Evolutionary conservation across 768 basidiomycete species (phyloP).

Genomic region (Phanerochaete sordida): DNA sequence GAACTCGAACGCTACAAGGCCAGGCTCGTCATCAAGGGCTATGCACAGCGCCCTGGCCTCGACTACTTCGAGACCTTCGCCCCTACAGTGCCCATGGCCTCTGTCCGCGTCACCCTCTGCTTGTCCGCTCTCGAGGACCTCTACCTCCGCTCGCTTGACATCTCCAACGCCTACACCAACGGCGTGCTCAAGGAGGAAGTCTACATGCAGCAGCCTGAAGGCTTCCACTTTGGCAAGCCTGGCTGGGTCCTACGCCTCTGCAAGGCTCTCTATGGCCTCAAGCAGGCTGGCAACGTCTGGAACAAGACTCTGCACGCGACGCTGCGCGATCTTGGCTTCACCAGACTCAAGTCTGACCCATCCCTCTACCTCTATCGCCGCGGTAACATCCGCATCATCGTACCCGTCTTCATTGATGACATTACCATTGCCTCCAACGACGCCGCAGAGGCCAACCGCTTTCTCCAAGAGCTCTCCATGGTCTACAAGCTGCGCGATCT

Average conservation of each 20-base stretch:
- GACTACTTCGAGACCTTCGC: slow-evolving; percentile 38
- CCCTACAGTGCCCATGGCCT: slow-evolving; percentile 25
- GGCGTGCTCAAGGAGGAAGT: slow-evolving; percentile 23
- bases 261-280: slow-evolving; percentile 31
- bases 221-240: slow-evolving; percentile 3
- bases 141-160: slow-evolving; percentile 26
- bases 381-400: too few relatives aligned
- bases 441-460: not conserved
- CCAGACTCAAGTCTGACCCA: not conserved
- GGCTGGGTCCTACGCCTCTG: slow-evolving; percentile 5
- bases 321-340: slow-evolving; percentile 20
- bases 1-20: slow-evolving; percentile 34
- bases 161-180: slow-evolving; percentile 22
- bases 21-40: slow-evolving; percentile 39
- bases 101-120: slow-evolving; percentile 23
- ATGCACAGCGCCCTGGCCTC: slow-evolving; percentile 34
- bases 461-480: not conserved
- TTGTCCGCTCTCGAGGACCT: slow-evolving; percentile 18
- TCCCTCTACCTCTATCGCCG: not conserved
- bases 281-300: slow-evolving; percentile 29
- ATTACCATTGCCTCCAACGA: not conserved
- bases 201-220: slow-evolving; percentile 30
- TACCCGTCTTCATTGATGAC: not conserved
- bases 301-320: slow-evolving; percentile 19
- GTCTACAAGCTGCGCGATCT: not conserved